Conservation (phyloP, 108 stramenopile genomes). For the Seminavis robusta region DNA sequence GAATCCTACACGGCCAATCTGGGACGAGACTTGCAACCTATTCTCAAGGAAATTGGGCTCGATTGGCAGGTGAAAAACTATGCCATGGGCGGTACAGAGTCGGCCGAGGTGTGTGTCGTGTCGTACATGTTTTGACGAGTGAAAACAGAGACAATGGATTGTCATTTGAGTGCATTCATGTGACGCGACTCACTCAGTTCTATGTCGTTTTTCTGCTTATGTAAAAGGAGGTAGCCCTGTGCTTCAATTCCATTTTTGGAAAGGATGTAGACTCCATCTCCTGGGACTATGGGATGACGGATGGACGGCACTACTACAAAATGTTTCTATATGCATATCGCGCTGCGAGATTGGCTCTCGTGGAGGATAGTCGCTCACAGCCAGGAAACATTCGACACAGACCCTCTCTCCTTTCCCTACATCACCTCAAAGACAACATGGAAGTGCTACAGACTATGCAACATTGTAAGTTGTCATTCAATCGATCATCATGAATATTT, state of each 20-base stretch:
- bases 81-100: conserved; percentile 56
- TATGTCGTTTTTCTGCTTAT: too few species aligned
- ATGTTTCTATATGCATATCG: too few species aligned
- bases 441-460: conserved; percentile 20
- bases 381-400: background rate
- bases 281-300: conserved; percentile 60
- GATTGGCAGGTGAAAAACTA: conserved; percentile 58
- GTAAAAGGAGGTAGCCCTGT: conserved; percentile 49
- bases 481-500: conserved; percentile 2
- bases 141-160: too few species aligned
- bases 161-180: too few species aligned
- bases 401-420: background rate
- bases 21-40: conserved; percentile 33
- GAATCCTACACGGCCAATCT: conserved; percentile 62
- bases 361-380: too few species aligned
- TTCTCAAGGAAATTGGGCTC: conserved; percentile 51
- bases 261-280: conserved; percentile 50
- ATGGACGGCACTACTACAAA: conserved; percentile 9
- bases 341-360: too few species aligned
- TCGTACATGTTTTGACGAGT: too few species aligned
- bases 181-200: too few species aligned
- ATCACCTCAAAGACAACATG: conserved; percentile 11
- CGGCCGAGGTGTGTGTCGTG: background rate
- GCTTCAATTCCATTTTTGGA: conserved; percentile 56
- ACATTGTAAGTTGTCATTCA: conserved; percentile 23